phyloP scores from a whole-genome alignment of 805 yeast species.

The Candida chauliodis region DNA sequence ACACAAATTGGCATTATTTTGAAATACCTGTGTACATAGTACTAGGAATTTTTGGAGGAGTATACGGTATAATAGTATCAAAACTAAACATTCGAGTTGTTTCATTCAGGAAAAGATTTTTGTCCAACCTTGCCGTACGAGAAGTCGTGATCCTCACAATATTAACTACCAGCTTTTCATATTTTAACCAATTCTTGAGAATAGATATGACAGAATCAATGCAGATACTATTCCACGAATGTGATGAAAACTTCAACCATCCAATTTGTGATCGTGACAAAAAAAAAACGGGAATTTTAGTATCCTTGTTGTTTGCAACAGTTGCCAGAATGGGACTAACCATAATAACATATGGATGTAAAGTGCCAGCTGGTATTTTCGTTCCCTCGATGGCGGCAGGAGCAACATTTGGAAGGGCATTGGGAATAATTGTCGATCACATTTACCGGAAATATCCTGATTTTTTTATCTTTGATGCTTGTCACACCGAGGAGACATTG shows the following conservation, averaged over 20 bases:
- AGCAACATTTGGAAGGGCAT: conserved; percentile 85
- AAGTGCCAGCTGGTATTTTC: conserved; percentile 96
- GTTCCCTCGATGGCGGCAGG: conserved; percentile 98
- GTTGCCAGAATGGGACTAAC: conserved; percentile 66
- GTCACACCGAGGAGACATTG: conserved; percentile 20
- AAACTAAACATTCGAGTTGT: conserved; percentile 74
- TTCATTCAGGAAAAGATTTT: conserved; percentile 68
- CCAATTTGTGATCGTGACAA: conserved; percentile 33
- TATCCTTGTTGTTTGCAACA: conserved; percentile 67
- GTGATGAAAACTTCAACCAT: conserved; percentile 48
- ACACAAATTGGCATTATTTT: conserved; percentile 78
- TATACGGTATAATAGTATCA: conserved; percentile 77
- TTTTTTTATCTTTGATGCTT: conserved; percentile 29
- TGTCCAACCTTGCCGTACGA: conserved; percentile 54
- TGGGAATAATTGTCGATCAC: conserved; percentile 69
- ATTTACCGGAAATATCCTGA: conserved; percentile 29
- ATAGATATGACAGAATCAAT: conserved; percentile 95
- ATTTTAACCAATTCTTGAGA: conserved; percentile 75
- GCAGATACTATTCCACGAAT: conserved; percentile 85
- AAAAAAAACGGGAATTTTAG: conserved; percentile 34
- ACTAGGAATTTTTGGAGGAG: conserved; percentile 87
- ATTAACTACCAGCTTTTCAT: conserved; percentile 72
- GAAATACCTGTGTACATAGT: conserved; percentile 79
- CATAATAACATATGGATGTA: conserved; percentile 84
- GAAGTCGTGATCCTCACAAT: conserved; percentile 70